These are phyloP conservation scores for Mesembryanthemum crystallinum DNA, from an alignment of 148 eudicot species.

Conservation along the genomic window DNA sequence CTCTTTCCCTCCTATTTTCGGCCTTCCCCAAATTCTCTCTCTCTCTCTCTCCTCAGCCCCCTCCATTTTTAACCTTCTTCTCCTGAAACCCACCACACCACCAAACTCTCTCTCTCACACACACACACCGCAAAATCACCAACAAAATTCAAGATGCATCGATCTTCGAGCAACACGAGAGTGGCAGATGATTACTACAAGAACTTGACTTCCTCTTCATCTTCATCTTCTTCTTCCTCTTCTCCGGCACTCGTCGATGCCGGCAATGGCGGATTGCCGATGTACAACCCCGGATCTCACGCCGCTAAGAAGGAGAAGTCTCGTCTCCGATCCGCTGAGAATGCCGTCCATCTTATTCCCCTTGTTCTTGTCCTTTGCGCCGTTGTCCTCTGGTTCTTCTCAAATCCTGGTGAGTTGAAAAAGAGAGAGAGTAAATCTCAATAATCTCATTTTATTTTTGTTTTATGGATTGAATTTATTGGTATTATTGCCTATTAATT, in stretches of 20 bases:
- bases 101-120: not conserved
- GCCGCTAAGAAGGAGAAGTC: slow-evolving; percentile 48
- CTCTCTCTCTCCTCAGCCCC: not conserved
- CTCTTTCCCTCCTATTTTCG: not conserved
- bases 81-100: not conserved
- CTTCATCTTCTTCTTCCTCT: slow-evolving; percentile 23
- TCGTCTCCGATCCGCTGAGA: slow-evolving; percentile 60
- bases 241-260: slow-evolving; percentile 23
- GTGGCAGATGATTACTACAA: slow-evolving; percentile 54
- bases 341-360: slow-evolving; percentile 71
- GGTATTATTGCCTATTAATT: too few relatives aligned
- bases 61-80: not conserved
- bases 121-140: not conserved
- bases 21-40: not conserved
- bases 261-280: slow-evolving; percentile 34
- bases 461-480: too few relatives aligned
- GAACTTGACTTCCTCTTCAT: slow-evolving; percentile 17
- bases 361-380: slow-evolving; percentile 56
- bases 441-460: too few relatives aligned
- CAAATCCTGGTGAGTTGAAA: slow-evolving; percentile 54
- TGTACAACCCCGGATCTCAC: slow-evolving; percentile 35
- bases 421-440: too few relatives aligned
- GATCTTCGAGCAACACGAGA: slow-evolving; percentile 59
- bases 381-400: slow-evolving; percentile 68
- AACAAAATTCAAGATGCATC: slow-evolving; percentile 42